Evolutionary conservation across 768 basidiomycete species (phyloP), one percentile per base, ranked within the genome.

Genomic region (Tulasnella sp.): DNA sequence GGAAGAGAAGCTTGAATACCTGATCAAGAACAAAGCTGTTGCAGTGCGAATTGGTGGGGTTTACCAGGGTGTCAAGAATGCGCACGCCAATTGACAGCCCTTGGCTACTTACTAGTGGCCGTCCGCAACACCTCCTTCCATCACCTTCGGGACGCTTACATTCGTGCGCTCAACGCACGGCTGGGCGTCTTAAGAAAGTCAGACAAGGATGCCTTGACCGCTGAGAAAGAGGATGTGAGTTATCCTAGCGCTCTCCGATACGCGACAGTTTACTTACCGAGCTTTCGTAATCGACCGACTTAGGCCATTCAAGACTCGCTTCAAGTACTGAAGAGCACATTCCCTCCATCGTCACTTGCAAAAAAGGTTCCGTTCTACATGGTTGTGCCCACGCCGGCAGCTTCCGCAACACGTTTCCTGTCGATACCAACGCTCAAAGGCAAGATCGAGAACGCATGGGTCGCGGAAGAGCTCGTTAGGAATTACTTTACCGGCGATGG

Each of bases 91-190:
- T n/a, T n/a, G n/a, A n/a, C n/a, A n/a, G n/a, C n/a, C n/a, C n/a
- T n/a, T n/a, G n/a, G n/a, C n/a, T n/a, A n/a, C 9, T 22, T 63
- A n/a, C 16, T 26, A 72, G 71, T 72, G 14, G 59, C 71, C 12
- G 62, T 62, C n/a, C 59, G 71, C 32, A 72, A 72, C 35, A 72
- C 71, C 17, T 72, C 71, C 7, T 72, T 72, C 71, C 71, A 72
- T n/a, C 71, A 72, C 39, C 71, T 72, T 29, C 36, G 71, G 39
- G 71, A 72, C 39, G 71, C 71, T 29, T 72, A 72, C 22, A 47
- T 72, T 12, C 71, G 71, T 22, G 9, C 71, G 17, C 40, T 72
- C 11, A 59, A 72, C 5, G 64, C 37, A 29, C 59, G 71, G 35
- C 11, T 72, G 22, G 62, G 26, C 5, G 32, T 72, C 1, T n/a